phyloP scores from a whole-genome alignment of 305 asterid genomes.

The Andrographis paniculata region DNA sequence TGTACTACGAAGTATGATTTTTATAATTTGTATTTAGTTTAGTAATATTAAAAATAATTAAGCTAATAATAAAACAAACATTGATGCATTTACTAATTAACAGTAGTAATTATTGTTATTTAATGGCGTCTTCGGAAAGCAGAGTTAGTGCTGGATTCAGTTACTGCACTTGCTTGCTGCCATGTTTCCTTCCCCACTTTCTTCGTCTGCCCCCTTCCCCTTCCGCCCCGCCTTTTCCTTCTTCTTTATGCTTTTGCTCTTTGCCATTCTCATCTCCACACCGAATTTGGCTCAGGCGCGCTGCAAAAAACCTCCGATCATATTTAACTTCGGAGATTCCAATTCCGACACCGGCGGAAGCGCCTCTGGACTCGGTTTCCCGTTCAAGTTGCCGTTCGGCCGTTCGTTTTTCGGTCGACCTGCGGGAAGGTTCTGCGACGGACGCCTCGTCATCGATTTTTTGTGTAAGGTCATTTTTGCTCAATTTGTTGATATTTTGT shows the following conservation, averaged over 20 bases:
- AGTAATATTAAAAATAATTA: too few relatives aligned
- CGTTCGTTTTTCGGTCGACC: slow-evolving; percentile 47
- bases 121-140: too few relatives aligned
- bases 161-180: background rate
- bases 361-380: slow-evolving; percentile 48
- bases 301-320: slow-evolving; percentile 38
- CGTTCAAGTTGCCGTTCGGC: slow-evolving; percentile 44
- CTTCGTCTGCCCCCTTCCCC: background rate
- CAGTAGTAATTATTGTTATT: too few relatives aligned
- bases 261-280: slow-evolving; percentile 18
- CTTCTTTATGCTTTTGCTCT: too few relatives aligned
- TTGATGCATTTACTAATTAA: too few relatives aligned
- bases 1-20: too few relatives aligned
- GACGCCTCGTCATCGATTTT: slow-evolving; percentile 65
- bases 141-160: too few relatives aligned
- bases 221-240: slow-evolving; percentile 5
- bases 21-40: too few relatives aligned
- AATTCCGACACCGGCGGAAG: slow-evolving; percentile 79
- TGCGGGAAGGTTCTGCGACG: slow-evolving; percentile 55
- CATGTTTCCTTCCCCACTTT: background rate
- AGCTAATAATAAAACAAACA: too few relatives aligned
- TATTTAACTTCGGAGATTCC: slow-evolving; percentile 77
- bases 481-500: background rate
- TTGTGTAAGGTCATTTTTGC: slow-evolving; percentile 34
- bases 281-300: slow-evolving; percentile 21